Conservation (phyloP, 352 stramenopile species). For the Plasmopara muralis region DNA sequence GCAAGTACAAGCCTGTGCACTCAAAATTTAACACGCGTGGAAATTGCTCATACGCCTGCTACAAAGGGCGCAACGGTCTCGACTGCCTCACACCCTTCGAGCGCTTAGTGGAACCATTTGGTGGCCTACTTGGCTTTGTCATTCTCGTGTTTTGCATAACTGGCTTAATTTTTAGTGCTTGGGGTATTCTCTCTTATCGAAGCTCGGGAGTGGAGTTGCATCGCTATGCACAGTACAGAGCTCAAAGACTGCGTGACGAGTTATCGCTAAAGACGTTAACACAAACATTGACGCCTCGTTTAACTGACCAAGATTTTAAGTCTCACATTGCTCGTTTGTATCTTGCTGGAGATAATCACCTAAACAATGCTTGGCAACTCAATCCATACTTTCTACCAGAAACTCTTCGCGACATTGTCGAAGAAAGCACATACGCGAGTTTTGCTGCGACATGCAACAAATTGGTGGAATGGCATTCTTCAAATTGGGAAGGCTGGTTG, state of each 20-base stretch:
- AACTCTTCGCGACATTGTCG: constrained; percentile 60
- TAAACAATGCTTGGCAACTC: constrained; percentile 57
- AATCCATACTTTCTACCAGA: constrained; percentile 51
- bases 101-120: constrained; percentile 71
- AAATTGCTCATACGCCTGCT: constrained; percentile 77
- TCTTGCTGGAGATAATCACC: constrained; percentile 63
- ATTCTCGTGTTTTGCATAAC: constrained; percentile 57
- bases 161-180: constrained; percentile 47
- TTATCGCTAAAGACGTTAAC: constrained; percentile 67
- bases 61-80: constrained; percentile 67
- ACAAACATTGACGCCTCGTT: constrained; percentile 55
- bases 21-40: constrained; percentile 70
- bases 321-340: constrained; percentile 70
- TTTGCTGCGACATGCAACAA: constrained; percentile 76
- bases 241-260: constrained; percentile 63
- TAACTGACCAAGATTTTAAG: constrained; percentile 73
- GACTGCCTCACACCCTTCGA: constrained; percentile 83
- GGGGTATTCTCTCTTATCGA: constrained; percentile 65
- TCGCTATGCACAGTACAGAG: constrained; percentile 69
- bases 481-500: constrained; percentile 59
- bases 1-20: constrained; percentile 57
- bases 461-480: constrained; percentile 47
- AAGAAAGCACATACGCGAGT: constrained; percentile 62
- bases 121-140: constrained; percentile 65
- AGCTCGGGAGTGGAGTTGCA: constrained; percentile 35